Base-by-base conservation (phyloP, 1,284 basidiomycete genomes). In the Fistulinella staudtii region DNA sequence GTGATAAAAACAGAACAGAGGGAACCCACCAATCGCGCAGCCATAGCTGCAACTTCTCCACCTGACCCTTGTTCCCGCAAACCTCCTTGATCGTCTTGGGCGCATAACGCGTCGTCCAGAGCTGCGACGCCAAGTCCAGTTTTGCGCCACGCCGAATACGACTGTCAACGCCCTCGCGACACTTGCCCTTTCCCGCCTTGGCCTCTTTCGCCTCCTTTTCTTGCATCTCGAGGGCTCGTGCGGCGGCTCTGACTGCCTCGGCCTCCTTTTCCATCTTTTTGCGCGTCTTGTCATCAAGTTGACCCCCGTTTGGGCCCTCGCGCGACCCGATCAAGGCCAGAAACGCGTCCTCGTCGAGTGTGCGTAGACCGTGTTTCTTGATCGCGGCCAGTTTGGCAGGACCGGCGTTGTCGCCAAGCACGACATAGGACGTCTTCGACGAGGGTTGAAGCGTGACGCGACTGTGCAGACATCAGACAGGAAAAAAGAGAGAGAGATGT, bases 71-170 rank as follows among this genome's bases (percentile, higher is more conserved):
- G 72, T 99, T 99, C 4, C 96, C 96, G 50, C 94, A 97, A 18
- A 99, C 79, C 51, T 99, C 94, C 57, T 90, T 95, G 46, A 94
- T 54, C 11, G 74, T 77, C 53, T 82, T 79, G 0, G 96, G 95
- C 0, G 95, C 94, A 62, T 99, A 99, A 25, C 93, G 87, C 27
- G 85, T 87, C 22, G 96, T 98, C 96, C 96, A 99, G 1, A 99
- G 74, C 61, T 93, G 89, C 5, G 76, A 75, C 1, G 68, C 68
- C 38, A 75, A 72, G 56, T 74, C 69, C 3, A 50, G 41, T 52
- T 71, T 76, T 22, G 51, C 44, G 4, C 60, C 21, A 3, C 9
- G 18, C 30, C 15, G 11, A 30, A 23, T 10, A 14, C 4, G 15
- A 20, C 33, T n/a, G n/a, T 2, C 15, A 23, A 49, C 52, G 17